Evolutionary conservation across 2,329 filamentous ascomycete genomes (phyloP).

Genomic region (Colletotrichum caudatum): DNA sequence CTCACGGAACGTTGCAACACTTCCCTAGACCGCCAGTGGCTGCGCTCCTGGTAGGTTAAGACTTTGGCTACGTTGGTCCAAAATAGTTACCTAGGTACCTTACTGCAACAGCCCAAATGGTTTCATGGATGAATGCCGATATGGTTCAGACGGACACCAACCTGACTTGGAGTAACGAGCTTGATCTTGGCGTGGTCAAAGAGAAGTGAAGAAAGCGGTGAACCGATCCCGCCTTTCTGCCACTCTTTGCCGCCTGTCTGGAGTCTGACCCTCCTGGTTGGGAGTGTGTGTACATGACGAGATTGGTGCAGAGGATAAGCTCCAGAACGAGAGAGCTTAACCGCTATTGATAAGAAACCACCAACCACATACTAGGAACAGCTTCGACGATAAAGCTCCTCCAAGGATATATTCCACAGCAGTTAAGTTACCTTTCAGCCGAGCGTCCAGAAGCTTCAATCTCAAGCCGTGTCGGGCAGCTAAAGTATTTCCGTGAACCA

Average conservation of each 20-base stretch:
- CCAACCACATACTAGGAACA: slow-evolving; percentile 23
- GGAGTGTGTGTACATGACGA: background rate
- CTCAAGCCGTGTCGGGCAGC: background rate
- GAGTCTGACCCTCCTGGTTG: slow-evolving; percentile 8
- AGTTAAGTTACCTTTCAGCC: slow-evolving; percentile 12
- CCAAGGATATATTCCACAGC: slow-evolving; percentile 26
- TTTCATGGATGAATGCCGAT: slow-evolving; percentile 22
- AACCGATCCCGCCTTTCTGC: slow-evolving; percentile 15
- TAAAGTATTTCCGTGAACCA: background rate
- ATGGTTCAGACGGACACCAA: slow-evolving; percentile 4
- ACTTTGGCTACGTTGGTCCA: background rate
- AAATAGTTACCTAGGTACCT: background rate
- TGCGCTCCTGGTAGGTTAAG: background rate
- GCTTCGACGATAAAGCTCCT: slow-evolving; percentile 38
- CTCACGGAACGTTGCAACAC: slow-evolving; percentile 35
- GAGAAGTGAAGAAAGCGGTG: slow-evolving; percentile 20
- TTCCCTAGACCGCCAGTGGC: slow-evolving; percentile 29
- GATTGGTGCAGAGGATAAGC: slow-evolving; percentile 39
- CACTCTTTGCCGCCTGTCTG: slow-evolving; percentile 21
- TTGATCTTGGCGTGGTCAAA: slow-evolving; percentile 1
- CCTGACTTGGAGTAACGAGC: slow-evolving; percentile 4
- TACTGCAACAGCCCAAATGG: slow-evolving; percentile 6
- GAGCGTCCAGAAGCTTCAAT: background rate
- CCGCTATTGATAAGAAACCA: slow-evolving; percentile 33
- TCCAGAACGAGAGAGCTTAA: slow-evolving; percentile 35